phyloP scores from a whole-genome alignment of 805 yeast species.

The Ogataea pignaliae region DNA sequence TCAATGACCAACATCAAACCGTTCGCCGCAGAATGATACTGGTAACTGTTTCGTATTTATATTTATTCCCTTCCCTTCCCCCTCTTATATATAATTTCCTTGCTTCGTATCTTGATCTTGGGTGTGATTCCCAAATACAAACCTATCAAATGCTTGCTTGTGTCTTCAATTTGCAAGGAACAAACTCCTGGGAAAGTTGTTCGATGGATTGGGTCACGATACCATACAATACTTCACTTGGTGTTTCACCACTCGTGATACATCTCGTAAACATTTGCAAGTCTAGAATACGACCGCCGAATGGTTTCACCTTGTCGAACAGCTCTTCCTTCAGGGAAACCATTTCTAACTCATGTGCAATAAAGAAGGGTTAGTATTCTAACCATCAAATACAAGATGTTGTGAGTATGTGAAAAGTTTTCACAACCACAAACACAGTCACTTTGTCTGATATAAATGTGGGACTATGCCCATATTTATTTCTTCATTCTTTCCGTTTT shows the following conservation, averaged over 20 bases:
- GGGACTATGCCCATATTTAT: too few species aligned
- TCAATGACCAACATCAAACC: slow-evolving; percentile 25
- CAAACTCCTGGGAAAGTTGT: slow-evolving; percentile 74
- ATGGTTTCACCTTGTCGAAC: slow-evolving; percentile 57
- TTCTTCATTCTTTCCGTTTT: too few species aligned
- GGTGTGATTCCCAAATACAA: too few species aligned
- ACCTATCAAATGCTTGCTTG: too few species aligned
- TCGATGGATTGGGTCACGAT: slow-evolving; percentile 83
- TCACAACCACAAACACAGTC: too few species aligned
- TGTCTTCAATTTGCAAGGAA: too few species aligned
- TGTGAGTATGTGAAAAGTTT: too few species aligned
- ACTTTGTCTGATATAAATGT: too few species aligned
- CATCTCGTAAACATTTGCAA: slow-evolving; percentile 87
- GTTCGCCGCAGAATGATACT: slow-evolving; percentile 20
- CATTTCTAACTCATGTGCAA: too few species aligned
- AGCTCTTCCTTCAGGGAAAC: slow-evolving; percentile 38
- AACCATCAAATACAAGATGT: too few species aligned
- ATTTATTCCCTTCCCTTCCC: not conserved
- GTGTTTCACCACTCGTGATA: slow-evolving; percentile 81
- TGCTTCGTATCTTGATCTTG: too few species aligned
- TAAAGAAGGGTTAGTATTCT: too few species aligned
- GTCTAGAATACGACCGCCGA: slow-evolving; percentile 95
- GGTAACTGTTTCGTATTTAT: not conserved
- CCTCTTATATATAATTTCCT: not conserved
- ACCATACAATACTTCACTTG: slow-evolving; percentile 68